Base-by-base conservation (phyloP, 1,139 yeast genomes). In the Kodamaea alishanica region DNA sequence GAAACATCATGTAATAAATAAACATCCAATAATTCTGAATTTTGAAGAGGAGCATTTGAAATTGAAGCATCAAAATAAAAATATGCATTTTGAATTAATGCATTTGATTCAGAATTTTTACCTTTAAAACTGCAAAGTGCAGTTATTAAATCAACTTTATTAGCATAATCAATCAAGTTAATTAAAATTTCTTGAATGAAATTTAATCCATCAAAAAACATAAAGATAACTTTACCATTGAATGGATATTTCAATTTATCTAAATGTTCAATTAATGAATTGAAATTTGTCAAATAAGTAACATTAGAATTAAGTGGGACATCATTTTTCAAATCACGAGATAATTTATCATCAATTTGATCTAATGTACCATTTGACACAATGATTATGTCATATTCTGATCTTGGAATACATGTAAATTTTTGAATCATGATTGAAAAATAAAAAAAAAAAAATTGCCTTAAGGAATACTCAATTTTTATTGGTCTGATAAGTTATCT, bases 161-260 rank as follows among this genome's bases (percentile, higher is more conserved):
- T 46, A 32, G 51, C 43, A 43, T 52, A 44, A 37, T 66, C 70
- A 24, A 67, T 61, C 30, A 63, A 48, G 41, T 61, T 63, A 33
- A 62, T 48, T 28, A 67, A 52, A 20, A 65, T 48, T 27, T 56
- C 52, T 43, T 65, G 71, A 24, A 67, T 56, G 42, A 55, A 66
- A 11, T 52, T 55, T 39, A 67, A 50, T 1, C 71, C 71, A 38
- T 67, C 55, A 52, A 68, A 67, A 38, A 67, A 68, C 73, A 68
- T 67, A 39, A 68, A 67, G 26, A 66, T 48, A 6, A 66, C 61
- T 43, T 61, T 61, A 2, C 69, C 71, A 6, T 52, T 44, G 40
- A 60, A 64, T 27, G 37, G 39, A 28, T 32, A 22, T 27, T 27
- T 43, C 22, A 30, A 24, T 25, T 30, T 33, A 11, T 44, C 39